Conservation (phyloP, 164 flowering plant genomes). For the grape (Vitis vinifera) region DNA sequence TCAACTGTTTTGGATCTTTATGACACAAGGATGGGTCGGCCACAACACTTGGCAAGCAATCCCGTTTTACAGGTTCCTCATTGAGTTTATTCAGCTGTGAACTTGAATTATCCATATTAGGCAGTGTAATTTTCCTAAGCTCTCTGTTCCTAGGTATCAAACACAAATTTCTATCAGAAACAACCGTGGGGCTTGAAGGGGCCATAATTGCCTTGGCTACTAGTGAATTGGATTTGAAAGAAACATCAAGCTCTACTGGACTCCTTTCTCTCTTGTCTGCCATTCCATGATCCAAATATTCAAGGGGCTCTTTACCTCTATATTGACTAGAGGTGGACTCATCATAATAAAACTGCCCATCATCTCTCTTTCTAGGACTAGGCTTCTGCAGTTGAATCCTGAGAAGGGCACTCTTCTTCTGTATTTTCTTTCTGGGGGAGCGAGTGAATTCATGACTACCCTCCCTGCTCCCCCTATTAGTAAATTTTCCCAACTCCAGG, state of each 20-base stretch:
- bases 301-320: constrained; percentile 32
- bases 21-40: constrained; percentile 19
- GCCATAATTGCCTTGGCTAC: constrained; percentile 63
- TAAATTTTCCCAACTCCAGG: constrained; percentile 23
- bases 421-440: constrained; percentile 41
- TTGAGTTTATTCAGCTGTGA: constrained; percentile 6
- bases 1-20: constrained; percentile 13
- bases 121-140: constrained; percentile 16
- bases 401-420: constrained; percentile 61
- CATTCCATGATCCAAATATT: constrained; percentile 11
- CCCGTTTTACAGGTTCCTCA: constrained; percentile 15
- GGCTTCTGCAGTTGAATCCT: constrained; percentile 55
- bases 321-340: constrained; percentile 21
- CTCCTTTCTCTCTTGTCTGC: constrained; percentile 43
- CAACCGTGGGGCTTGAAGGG: constrained; percentile 31
- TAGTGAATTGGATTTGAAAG: constrained; percentile 73
- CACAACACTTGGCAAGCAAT: constrained; percentile 1
- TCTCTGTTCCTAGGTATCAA: constrained; percentile 26
- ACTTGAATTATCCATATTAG: constrained; percentile 19
- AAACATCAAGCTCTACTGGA: constrained; percentile 75
- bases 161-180: constrained; percentile 16
- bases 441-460: constrained; percentile 22
- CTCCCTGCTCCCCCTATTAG: constrained; percentile 24
- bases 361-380: constrained; percentile 28
- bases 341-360: constrained; percentile 22